Evolutionary conservation across 192 early-diverging fungal species (phyloP).

Genomic region (Obelidium mucronatum): DNA sequence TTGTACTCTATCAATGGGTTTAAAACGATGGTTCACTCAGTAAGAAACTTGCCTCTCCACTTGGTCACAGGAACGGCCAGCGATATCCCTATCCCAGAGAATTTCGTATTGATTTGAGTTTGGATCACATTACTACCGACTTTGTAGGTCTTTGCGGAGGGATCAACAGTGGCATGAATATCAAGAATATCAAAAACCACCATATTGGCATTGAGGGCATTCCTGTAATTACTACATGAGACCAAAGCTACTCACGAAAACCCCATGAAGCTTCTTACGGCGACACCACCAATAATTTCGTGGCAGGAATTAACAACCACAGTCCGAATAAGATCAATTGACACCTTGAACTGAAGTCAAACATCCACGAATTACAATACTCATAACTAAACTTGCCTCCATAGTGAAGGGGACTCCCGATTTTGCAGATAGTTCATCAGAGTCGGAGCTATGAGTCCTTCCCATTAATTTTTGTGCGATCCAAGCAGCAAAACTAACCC

Average conservation of each 20-base stretch:
- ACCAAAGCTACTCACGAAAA: not conserved
- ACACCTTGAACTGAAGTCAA: not conserved
- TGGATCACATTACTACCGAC: not conserved
- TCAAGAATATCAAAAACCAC: slow-evolving; percentile 1
- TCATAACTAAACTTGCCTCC: not conserved
- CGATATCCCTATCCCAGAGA: not conserved
- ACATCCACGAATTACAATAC: not conserved
- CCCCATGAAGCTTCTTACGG: not conserved
- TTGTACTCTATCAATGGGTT: not conserved
- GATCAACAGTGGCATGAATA: not conserved
- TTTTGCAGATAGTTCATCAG: no score
- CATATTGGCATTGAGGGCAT: not conserved
- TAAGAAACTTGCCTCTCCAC: not conserved
- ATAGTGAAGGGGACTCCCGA: no score
- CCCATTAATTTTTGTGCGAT: no score
- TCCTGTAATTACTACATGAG: not conserved
- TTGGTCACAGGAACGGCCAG: not conserved
- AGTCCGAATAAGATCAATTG: not conserved
- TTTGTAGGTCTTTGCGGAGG: not conserved
- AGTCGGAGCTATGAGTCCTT: no score
- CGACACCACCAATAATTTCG: not conserved
- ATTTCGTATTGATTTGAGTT: not conserved
- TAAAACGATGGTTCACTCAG: not conserved
- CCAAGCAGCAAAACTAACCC: no score
- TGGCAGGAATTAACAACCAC: not conserved